Evolutionary conservation across 805 yeast genomes (phyloP).

Genomic region (Ogataea ganodermae): DNA sequence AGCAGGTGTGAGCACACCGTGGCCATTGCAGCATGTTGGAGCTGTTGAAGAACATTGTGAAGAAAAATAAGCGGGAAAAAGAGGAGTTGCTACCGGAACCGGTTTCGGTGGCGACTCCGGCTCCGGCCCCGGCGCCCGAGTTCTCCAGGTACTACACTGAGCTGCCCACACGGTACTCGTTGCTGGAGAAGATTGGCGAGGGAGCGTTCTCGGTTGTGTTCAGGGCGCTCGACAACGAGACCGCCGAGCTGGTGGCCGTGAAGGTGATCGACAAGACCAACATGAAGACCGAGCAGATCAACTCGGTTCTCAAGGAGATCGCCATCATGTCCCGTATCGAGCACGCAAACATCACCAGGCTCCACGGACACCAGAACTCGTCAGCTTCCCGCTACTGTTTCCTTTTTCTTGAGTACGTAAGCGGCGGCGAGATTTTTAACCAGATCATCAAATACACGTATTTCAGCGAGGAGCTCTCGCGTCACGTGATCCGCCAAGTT

Average conservation of each 20-base stretch:
- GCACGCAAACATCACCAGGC: constrained; percentile 61
- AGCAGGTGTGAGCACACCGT: not conserved
- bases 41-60: constrained; percentile 31
- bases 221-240: constrained; percentile 56
- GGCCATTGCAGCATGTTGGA: constrained; percentile 27
- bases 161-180: constrained; percentile 29
- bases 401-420: constrained; percentile 64
- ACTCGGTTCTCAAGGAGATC: constrained; percentile 69
- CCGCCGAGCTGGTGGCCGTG: constrained; percentile 60
- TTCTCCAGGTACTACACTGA: constrained; percentile 30
- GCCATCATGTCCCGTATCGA: constrained; percentile 66
- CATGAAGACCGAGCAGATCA: constrained; percentile 51
- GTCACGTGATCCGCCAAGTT: constrained; percentile 73
- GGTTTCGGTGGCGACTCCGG: not conserved
- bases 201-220: constrained; percentile 92
- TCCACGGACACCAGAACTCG: constrained; percentile 56
- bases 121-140: constrained; percentile 7
- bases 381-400: constrained; percentile 51
- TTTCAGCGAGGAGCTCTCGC: constrained; percentile 68
- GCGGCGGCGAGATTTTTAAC: constrained; percentile 82
- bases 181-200: constrained; percentile 55
- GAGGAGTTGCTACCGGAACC: constrained; percentile 1
- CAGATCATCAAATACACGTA: constrained; percentile 78
- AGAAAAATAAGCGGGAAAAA: constrained; percentile 20
- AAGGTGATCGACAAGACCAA: constrained; percentile 69